Evolutionary conservation across 768 basidiomycete species (phyloP), one percentile per base, ranked within the genome.

Genomic region (Rhodotorula babjevae): DNA sequence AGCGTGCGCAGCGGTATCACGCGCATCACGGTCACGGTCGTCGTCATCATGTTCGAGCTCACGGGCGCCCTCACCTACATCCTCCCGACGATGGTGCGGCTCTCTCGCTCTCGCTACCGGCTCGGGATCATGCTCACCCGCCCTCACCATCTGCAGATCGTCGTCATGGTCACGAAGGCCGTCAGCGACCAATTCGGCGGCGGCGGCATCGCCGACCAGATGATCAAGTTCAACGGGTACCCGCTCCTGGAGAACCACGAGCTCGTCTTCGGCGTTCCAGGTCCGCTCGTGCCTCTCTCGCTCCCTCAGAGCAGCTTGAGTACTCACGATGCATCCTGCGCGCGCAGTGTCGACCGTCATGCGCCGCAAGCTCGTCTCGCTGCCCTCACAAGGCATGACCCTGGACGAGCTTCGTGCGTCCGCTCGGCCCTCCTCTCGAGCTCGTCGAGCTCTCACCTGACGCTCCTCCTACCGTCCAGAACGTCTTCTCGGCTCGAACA

Each of bases 11-110:
- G 96, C 66, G 95, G 96, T 47, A 88, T 98, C 65, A 99, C 97
- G 86, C 87, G 94, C 77, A 91, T 98, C 69, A 99, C 96, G 0
- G 93, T 98, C 40, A 92, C 94, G 0, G 93, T 99, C 11, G 96
- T 98, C 15, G 96, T 98, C 49, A 94, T 99, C 81, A 98, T 99
- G 93, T 98, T 97, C 80, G 95, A 98, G 79, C 85, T 99, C 29
- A 99, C 96, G 8, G 96, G 96, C 21, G 95, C 96, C 12, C 81
- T 98, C 78, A 97, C 93, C 29, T 98, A 99, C 79, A 94, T 98
- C 76, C 82, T 99, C 40, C 96, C 96, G 12, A 94, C 93, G 23
- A 99, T 99, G 96, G 95, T 93, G 75, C 77, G 85, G 6, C 44
- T 46, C 78, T 29, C 47, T 23, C 57, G 10, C 27, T 11, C 42